phyloP scores from a whole-genome alignment of 495 filamentous ascomycete genomes.

The Platismatia glauca region DNA sequence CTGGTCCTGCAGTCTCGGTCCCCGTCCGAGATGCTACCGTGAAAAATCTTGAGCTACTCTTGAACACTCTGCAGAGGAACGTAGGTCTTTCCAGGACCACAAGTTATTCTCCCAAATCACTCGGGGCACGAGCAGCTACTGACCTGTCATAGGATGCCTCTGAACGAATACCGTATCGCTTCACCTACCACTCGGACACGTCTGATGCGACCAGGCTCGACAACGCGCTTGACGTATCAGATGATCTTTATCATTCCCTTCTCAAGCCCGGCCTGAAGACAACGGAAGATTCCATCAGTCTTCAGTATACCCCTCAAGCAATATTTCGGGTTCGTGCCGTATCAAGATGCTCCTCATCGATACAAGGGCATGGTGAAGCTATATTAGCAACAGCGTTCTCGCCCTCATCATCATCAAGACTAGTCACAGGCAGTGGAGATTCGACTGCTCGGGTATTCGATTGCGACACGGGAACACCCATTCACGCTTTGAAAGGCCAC shows the following conservation, averaged over 20 bases:
- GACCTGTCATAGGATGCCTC: constrained; percentile 48
- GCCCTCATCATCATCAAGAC: constrained; percentile 64
- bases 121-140: constrained; percentile 1
- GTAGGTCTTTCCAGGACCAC: constrained; percentile 40
- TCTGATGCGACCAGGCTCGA: constrained; percentile 42
- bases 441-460: constrained; percentile 92
- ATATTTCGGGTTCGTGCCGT: constrained; percentile 92
- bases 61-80: constrained; percentile 80
- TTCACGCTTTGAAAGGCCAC: constrained; percentile 85
- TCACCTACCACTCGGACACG: constrained; percentile 54
- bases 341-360: constrained; percentile 77
- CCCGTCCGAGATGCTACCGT: constrained; percentile 77
- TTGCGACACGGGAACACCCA: constrained; percentile 85
- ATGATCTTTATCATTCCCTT: constrained; percentile 67
- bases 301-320: constrained; percentile 82
- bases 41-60: constrained; percentile 82
- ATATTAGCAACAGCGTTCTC: constrained; percentile 88
- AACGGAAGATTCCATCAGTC: constrained; percentile 65
- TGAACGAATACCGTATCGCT: constrained; percentile 81
- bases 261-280: constrained; percentile 40
- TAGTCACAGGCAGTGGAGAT: constrained; percentile 88
- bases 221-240: constrained; percentile 48
- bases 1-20: constrained; percentile 64
- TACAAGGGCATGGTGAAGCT: constrained; percentile 84
- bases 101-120: constrained; percentile 16